Evolutionary conservation across 2,329 filamentous ascomycete species (phyloP).

Genomic region (Aspergillus japonicus): DNA sequence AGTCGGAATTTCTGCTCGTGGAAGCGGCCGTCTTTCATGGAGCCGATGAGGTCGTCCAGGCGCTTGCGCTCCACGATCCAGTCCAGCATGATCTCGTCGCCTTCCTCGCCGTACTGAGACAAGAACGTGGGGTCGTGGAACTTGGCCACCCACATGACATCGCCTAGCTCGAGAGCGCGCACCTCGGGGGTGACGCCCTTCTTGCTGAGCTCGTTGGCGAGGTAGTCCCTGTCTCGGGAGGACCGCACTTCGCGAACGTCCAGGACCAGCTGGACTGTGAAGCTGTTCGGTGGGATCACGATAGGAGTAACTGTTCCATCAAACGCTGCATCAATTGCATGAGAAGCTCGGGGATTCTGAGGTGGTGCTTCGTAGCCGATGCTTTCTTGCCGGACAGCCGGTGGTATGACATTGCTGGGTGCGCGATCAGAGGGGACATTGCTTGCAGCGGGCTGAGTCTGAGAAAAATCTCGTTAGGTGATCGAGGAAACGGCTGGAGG

Average conservation of each 20-base stretch:
- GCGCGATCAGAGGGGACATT: not conserved
- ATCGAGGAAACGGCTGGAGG: not conserved
- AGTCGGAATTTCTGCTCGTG: constrained; percentile 83
- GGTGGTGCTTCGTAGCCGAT: constrained; percentile 12
- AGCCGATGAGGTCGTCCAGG: constrained; percentile 74
- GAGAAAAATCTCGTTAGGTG: not conserved
- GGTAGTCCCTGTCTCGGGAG: constrained; percentile 72
- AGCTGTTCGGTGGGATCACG: constrained; percentile 61
- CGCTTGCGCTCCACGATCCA: constrained; percentile 80
- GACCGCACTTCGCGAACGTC: constrained; percentile 74
- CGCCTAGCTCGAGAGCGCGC: constrained; percentile 69
- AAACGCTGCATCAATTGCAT: constrained; percentile 3
- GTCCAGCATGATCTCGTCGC: constrained; percentile 71
- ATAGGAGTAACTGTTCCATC: constrained; percentile 56
- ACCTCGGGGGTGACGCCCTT: constrained; percentile 65
- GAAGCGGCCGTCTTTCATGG: constrained; percentile 79
- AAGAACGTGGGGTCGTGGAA: constrained; percentile 61
- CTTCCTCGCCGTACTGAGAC: constrained; percentile 53
- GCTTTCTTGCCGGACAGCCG: constrained; percentile 7
- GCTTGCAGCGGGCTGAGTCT: not conserved
- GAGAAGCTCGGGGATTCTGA: not conserved
- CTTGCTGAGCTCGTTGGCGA: constrained; percentile 68
- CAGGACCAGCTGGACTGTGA: constrained; percentile 70
- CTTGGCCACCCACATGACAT: constrained; percentile 77
- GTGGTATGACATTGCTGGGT: not conserved